Evolutionary conservation across 176 grass and related monocot genomes (phyloP), one percentile per base, ranked within the genome.

Genomic region (Oropetium thomaeum): DNA sequence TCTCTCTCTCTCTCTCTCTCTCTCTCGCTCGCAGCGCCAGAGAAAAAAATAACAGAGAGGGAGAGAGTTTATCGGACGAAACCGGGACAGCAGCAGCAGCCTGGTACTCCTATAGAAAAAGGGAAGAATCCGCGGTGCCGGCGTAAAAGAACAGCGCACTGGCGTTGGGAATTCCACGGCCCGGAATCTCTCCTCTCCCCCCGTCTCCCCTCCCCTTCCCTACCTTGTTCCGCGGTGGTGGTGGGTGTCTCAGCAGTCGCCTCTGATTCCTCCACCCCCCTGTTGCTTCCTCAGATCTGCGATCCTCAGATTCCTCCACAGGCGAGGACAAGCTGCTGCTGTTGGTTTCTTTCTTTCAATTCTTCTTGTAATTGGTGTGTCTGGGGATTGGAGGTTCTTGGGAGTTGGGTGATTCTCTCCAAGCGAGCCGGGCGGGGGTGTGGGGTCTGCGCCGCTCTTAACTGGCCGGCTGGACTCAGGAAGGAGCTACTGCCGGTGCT

Each of bases 281-380:
- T n/a, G 22, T 49, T 14, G 49, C 79, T 58, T 73, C 49, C 67
- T 78, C 76, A 88, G 70, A 88, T 88, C 86, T 88, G 75, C 25
- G 54, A 73, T 75, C 76, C 63, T 74, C 39, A 58, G 78, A n/a
- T n/a, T n/a, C n/a, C n/a, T n/a, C 28, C 26, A 17, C 65, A 13
- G 32, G 34, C 35, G 28, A 39, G 65, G 64, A 63, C 55, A 28
- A 34, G 63, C 45, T 9, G 79, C 60, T 19, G 47, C 28, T 14
- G 58, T n/a, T n/a, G 16, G 62, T 28, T 38, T 30, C 61, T 60
- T 52, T 53, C 11, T 43, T 53, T 27, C n/a, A 41, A 60, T 44
- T 39, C 40, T 44, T 39, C 40, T 77, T 19, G 66, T 61, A 66
- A 32, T 40, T 34, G 58, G 55, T 31, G 55, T 31, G 28, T 23